Base-by-base conservation (phyloP, 208 protist species). In the Leishmania amazonensis region DNA sequence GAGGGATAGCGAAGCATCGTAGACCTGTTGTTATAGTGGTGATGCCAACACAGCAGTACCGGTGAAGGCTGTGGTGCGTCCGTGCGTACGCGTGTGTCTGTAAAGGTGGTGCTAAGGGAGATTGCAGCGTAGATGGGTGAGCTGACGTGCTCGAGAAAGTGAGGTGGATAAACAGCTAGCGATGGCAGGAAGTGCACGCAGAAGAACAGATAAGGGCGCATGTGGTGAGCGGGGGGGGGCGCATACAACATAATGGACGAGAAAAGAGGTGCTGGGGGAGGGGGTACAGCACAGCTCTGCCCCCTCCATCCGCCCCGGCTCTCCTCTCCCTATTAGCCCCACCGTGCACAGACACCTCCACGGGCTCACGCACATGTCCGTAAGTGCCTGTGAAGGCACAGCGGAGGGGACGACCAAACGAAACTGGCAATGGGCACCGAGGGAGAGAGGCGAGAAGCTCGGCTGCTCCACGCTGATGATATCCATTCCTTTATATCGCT, bases 1-100 rank as follows among this genome's bases (percentile, higher is more conserved):
- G 73, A 76, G 21, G 72, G 82, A 76, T 72, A 78, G 42, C 82
- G 82, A 72, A 82, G 53, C 77, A 85, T 82, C 15, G 40, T 53
- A 38, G n/a, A 78, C 17, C 21, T 17, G 21, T n/a, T 78, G 38
- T 47, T 6, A 53, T 24, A 13, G 17, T n/a, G 31, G 42, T 42
- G 17, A 24, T 4, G 60, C 13, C 5, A 79, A 35, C 8, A 7
- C 54, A 79, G 28, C 53, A 79, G 40, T 11, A 49, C 28, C 15
- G 60, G 31, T 35, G 76, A 64, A 42, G 17, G 51, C 49, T 31
- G 35, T 35, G 0, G 49, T 76, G 38, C 24, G 64, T 35, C 31
- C 31, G 35, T 49, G 24, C 8, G 24, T 73, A 40, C 31, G 42
- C 15, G 40, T 24, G 19, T 31, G 67, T 73, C 17, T 73, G 67